Evolutionary conservation across 371 early-diverging fungal species (phyloP), one percentile per base, ranked within the genome.

Genomic region (Sporodiniella umbellata): DNA sequence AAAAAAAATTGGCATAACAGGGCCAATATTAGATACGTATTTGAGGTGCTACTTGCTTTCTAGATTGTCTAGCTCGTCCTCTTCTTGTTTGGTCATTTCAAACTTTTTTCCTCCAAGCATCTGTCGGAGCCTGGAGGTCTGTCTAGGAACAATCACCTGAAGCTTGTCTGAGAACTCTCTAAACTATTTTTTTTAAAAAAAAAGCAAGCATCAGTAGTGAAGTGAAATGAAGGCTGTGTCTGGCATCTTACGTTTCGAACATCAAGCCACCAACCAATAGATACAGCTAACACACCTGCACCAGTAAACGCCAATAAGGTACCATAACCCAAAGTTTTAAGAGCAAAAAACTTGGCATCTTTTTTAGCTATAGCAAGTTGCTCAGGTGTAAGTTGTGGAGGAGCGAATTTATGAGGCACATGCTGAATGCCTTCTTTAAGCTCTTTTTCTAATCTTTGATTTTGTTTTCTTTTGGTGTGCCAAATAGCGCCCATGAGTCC

Each of bases 141-240:
- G 54, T 37, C 53, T 48, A 18, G 75, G 75, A 8, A 75, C 61
- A 42, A 75, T 69, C 2, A 62, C 42, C 30, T 70, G 61, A n/a
- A 75, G 54, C 46, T 64, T 71, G 53, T 68, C 68, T 21, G 75
- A 75, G 28, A 75, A 71, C 26, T 75, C 75, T 45, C 58, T 56
- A 43, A 74, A 74, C 70, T 70, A 45, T 26, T 15, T 19, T 35
- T 35, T n/a, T 19, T n/a, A n/a, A n/a, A n/a, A n/a, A n/a, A n/a
- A n/a, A n/a, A n/a, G n/a, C n/a, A n/a, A 35, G 23, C 12, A 33
- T 35, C 4, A 18, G 15, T 12, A 24, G n/a, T 18, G 33, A 24
- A 22, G 11, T 6, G 18, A 31, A 53, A 33, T 15, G 8, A 4
- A 7, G n/a, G n/a, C n/a, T 45, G 1, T 25, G 22, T 11, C 21